Conservation (phyloP, 805 yeast genomes). For the Tetrapisispora iriomotensis region DNA sequence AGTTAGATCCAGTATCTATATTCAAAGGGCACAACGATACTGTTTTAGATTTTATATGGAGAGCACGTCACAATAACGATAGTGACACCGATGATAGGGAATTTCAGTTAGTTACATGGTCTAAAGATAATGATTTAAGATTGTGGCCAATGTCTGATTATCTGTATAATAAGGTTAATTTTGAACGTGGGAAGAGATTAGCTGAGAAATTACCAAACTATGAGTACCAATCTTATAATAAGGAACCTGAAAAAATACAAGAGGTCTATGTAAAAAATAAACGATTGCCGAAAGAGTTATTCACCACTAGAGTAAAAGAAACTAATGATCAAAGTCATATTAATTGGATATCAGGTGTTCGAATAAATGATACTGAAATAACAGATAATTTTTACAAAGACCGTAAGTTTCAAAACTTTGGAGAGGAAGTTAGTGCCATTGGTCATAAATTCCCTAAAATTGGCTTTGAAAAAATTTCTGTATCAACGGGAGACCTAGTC, state of each 20-base stretch:
- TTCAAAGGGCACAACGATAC: conserved; percentile 81
- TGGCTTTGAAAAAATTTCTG: conserved; percentile 77
- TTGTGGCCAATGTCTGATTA: conserved; percentile 62
- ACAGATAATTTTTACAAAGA: conserved; percentile 31
- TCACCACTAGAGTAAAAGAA: conserved; percentile 29
- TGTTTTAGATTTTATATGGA: conserved; percentile 82
- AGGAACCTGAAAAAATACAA: conserved; percentile 36
- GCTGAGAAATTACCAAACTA: conserved; percentile 35
- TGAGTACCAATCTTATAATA: conserved; percentile 39
- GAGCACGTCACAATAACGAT: conserved; percentile 46
- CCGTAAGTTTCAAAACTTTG: conserved; percentile 50
- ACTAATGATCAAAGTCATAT: conserved; percentile 51
- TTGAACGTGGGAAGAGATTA: conserved; percentile 31
- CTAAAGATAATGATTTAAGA: conserved; percentile 74
- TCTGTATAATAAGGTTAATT: conserved; percentile 39
- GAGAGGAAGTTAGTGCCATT: conserved; percentile 83
- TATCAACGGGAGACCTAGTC: conserved; percentile 70
- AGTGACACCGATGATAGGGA: conserved; percentile 57
- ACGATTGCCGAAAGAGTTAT: conserved; percentile 32
- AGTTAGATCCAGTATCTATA: conserved; percentile 43
- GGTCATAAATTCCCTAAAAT: conserved; percentile 86
- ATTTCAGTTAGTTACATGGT: conserved; percentile 90
- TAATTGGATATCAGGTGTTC: conserved; percentile 89
- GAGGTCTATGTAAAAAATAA: conserved; percentile 8
- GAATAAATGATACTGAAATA: conserved; percentile 40